Percentiles rank a stretch among this genome's conserved stretches.
Conservation (phyloP, 257 asterid genomes). For the Oldenlandia corymbosa region DNA sequence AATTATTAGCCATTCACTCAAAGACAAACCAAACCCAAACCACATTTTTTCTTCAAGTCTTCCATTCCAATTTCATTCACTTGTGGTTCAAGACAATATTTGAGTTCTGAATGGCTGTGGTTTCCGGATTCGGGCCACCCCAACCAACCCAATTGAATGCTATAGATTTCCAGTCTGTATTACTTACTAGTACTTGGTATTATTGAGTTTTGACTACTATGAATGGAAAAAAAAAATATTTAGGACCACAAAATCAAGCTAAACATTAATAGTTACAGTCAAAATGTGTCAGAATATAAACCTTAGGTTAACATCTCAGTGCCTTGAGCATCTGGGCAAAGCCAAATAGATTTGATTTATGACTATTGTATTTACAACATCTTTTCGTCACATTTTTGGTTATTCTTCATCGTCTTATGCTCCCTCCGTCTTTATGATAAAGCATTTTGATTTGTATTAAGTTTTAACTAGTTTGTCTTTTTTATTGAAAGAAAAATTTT, state of each 20-base stretch:
- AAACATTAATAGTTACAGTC: background rate
- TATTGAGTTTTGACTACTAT: background rate
- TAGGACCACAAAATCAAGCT: constrained; percentile 12
- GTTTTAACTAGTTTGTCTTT: too few relatives aligned
- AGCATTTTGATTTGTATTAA: too few relatives aligned
- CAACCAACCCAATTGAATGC: constrained; percentile 19
- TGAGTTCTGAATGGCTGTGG: background rate
- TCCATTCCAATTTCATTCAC: background rate
- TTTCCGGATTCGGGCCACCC: background rate
- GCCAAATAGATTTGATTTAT: too few relatives aligned
- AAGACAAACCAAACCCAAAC: constrained; percentile 1
- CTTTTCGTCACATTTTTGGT: too few relatives aligned
- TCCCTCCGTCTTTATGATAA: too few relatives aligned
- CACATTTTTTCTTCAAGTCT: background rate
- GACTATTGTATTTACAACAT: too few relatives aligned
- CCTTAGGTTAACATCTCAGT: too few relatives aligned
- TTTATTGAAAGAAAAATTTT: too few relatives aligned
- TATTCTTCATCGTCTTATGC: too few relatives aligned
- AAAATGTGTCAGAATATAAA: background rate
- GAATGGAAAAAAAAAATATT: too few relatives aligned
- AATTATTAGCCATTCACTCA: constrained; percentile 2
- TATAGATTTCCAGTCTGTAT: background rate
- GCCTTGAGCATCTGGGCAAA: too few relatives aligned
- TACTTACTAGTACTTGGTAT: background rate
- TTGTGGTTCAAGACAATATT: too few relatives aligned